Conservation (phyloP, 2,329 filamentous ascomycete genomes). For the Colletotrichum agaves region DNA sequence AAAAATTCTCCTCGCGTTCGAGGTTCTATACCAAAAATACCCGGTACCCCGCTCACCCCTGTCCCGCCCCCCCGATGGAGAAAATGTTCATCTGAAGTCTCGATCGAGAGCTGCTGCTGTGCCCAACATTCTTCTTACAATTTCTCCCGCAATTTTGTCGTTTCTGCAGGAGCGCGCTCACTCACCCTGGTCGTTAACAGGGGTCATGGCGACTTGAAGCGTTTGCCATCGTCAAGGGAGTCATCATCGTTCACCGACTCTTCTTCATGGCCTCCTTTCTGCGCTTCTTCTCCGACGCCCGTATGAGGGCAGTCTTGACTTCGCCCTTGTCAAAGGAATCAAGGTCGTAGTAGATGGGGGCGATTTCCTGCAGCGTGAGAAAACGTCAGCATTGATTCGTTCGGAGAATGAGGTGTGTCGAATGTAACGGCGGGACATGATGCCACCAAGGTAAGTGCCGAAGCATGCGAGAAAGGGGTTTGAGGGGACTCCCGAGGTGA, state of each 20-base stretch:
- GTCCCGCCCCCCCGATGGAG: constrained; percentile 2
- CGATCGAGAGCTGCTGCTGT: constrained; percentile 2
- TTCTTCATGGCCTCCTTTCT: constrained; percentile 68
- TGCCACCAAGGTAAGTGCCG: constrained; percentile 15
- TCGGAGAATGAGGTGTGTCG: background rate
- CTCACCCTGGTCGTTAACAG: background rate
- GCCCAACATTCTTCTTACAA: too few relatives aligned
- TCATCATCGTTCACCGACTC: constrained; percentile 47
- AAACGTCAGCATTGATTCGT: background rate
- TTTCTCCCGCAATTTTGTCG: background rate
- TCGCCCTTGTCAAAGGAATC: constrained; percentile 86
- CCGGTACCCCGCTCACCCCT: background rate
- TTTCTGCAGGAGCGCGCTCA: background rate
- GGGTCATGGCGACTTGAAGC: too few relatives aligned
- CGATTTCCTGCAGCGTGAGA: constrained; percentile 76
- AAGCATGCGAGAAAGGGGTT: constrained; percentile 3
- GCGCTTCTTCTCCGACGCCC: constrained; percentile 68
- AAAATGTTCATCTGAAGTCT: background rate
- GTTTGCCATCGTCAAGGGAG: too few relatives aligned
- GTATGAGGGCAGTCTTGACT: constrained; percentile 74
- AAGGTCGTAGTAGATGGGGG: constrained; percentile 91
- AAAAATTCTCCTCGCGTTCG: constrained; percentile 11
- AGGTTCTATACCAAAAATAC: background rate
- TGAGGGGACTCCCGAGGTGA: background rate
- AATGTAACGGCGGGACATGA: background rate